phyloP scores from a whole-genome alignment of 2,329 filamentous ascomycete species.

The Epichloe amarillans region DNA sequence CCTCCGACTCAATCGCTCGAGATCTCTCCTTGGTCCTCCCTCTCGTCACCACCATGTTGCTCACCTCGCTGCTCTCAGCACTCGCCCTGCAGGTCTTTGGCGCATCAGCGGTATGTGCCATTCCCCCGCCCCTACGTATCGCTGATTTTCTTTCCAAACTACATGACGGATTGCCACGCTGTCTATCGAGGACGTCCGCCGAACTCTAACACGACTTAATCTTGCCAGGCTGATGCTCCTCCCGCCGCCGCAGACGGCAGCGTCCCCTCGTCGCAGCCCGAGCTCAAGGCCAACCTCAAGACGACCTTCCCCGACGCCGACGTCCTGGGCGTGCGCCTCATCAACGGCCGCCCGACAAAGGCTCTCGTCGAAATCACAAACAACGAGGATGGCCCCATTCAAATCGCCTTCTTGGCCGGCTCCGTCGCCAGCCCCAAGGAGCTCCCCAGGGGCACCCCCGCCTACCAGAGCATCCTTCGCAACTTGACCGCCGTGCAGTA shows the following conservation, averaged over 20 bases:
- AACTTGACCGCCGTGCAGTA: constrained; percentile 75
- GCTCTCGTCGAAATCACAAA: constrained; percentile 75
- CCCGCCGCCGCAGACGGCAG: constrained; percentile 3
- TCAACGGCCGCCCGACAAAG: constrained; percentile 81
- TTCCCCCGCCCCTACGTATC: not conserved
- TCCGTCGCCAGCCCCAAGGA: constrained; percentile 47
- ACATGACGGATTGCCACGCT: too few species aligned
- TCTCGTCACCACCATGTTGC: constrained; percentile 2
- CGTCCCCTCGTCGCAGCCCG: not conserved
- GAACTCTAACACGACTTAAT: not conserved
- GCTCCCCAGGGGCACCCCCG: constrained; percentile 31
- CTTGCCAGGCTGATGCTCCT: constrained; percentile 5
- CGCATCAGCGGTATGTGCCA: constrained; percentile 2
- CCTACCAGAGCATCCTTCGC: constrained; percentile 49
- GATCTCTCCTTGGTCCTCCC: not conserved
- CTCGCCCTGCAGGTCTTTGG: constrained; percentile 7
- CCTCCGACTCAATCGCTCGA: not conserved
- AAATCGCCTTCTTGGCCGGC: constrained; percentile 64
- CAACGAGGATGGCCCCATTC: constrained; percentile 63
- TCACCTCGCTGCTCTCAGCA: constrained; percentile 5
- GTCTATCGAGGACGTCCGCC: too few species aligned
- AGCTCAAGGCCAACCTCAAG: constrained; percentile 40
- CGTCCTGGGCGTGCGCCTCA: constrained; percentile 87
- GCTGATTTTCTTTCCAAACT: not conserved
- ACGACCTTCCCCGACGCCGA: constrained; percentile 56